Conservation (phyloP, 768 basidiomycete genomes). For the Rhodosporidiobolus odoratus region DNA sequence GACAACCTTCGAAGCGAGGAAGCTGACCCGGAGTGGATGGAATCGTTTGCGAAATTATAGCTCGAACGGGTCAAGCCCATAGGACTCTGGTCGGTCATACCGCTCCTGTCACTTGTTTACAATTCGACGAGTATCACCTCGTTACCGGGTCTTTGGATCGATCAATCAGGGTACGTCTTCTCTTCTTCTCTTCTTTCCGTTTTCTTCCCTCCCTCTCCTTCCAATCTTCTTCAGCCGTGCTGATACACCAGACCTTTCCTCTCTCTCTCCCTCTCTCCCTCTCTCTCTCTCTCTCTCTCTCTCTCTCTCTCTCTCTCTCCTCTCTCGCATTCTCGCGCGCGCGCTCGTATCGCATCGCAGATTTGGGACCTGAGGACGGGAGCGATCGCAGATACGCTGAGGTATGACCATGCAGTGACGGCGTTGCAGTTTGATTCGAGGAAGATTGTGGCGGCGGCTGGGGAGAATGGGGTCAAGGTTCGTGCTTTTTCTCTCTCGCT, state of each 20-base stretch:
- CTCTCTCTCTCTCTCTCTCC: slow-evolving; percentile 3
- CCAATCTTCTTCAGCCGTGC: too few relatives aligned
- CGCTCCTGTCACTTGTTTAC: slow-evolving; percentile 80
- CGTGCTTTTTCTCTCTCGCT: background rate
- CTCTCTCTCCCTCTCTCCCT: background rate
- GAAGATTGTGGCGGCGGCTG: slow-evolving; percentile 84
- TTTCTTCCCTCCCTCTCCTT: background rate
- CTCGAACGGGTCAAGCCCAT: slow-evolving; percentile 96
- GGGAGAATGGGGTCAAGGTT: slow-evolving; percentile 90
- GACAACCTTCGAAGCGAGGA: background rate
- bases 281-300: background rate
- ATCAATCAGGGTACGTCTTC: slow-evolving; percentile 65
- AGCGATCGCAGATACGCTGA: slow-evolving; percentile 75
- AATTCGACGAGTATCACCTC: slow-evolving; percentile 94
- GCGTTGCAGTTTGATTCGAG: slow-evolving; percentile 89
- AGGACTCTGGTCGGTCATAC: slow-evolving; percentile 88
- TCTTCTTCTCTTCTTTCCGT: background rate
- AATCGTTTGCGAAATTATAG: slow-evolving; percentile 48
- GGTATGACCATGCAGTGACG: slow-evolving; percentile 85
- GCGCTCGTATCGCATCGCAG: slow-evolving; percentile 48
- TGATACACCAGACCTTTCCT: too few relatives aligned
- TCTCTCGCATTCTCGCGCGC: slow-evolving; percentile 1
- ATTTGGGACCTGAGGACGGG: slow-evolving; percentile 97
- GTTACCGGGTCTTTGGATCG: slow-evolving; percentile 91
- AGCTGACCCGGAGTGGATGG: slow-evolving; percentile 3